A percentile compares a stretch with the other conserved stretches of the same genome.
phyloP scores from a whole-genome alignment of 345 rosid species.

The Citrus glauca region DNA sequence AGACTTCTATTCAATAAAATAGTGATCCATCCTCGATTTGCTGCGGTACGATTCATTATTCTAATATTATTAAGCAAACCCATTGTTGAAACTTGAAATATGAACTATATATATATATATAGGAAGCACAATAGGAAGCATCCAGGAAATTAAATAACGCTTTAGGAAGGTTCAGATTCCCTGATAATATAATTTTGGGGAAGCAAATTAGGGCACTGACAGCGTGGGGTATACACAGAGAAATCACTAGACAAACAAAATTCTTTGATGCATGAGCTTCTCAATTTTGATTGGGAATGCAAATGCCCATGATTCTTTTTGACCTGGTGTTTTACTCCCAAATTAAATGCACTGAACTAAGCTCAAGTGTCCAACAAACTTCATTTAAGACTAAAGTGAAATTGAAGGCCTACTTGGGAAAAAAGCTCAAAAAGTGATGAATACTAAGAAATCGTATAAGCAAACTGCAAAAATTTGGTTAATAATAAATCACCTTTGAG shows the following conservation, averaged over 20 bases:
- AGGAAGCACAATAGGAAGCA: conserved; percentile 48
- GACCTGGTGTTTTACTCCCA: conserved; percentile 19
- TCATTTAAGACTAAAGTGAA: conserved; percentile 27
- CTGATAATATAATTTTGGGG: conserved; percentile 10
- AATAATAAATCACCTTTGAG: conserved; percentile 59
- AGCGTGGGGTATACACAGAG: conserved; percentile 27
- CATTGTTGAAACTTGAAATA: conserved; percentile 63
- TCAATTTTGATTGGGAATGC: conserved; percentile 22
- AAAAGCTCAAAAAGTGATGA: conserved; percentile 18
- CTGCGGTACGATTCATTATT: conserved; percentile 15
- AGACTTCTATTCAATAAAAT: conserved; percentile 53
- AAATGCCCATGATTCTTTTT: conserved; percentile 23
- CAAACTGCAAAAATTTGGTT: background rate
- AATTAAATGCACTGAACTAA: conserved; percentile 21
- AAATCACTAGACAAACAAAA: conserved; percentile 42
- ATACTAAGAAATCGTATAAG: background rate
- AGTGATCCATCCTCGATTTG: conserved; percentile 29
- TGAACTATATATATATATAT: conserved; percentile 22
- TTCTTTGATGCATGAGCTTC: conserved; percentile 31
- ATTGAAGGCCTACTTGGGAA: conserved; percentile 20
- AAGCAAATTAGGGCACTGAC: conserved; percentile 26
- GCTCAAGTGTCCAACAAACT: conserved; percentile 24
- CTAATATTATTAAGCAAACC: conserved; percentile 31
- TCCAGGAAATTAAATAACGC: conserved; percentile 36
- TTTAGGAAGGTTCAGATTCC: conserved; percentile 50